Evolutionary conservation across 371 early-diverging fungal genomes (phyloP), one percentile per base, ranked within the genome.

Genomic region (Actinomucor elegans): DNA sequence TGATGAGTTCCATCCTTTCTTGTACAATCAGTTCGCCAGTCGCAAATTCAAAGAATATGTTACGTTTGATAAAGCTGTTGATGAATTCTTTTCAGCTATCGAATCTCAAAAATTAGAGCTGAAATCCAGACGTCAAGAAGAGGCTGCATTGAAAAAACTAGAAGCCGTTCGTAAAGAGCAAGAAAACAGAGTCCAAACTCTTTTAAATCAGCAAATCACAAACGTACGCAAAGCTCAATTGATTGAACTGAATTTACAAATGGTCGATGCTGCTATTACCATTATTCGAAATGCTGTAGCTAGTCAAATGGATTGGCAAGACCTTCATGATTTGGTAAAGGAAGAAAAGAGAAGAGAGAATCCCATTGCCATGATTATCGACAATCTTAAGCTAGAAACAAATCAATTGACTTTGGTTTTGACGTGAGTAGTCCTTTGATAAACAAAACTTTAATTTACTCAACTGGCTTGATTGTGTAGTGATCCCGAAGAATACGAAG

Each of bases 221-320:
- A 88, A 87, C 57, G 79, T 79, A 12, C 73, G 80, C 53, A 80
- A 84, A 33, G 99, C 98, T 0, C 78, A 81, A 37, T 64, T 92
- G 20, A 94, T 99, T 52, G 94, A 95, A 58, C 52, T 66, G 23
- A 93, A 94, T 61, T 65, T 92, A 35, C 86, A 88, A 40, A 67
- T 86, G 59, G 93, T 96, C 1, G 98, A 97, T 54, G 87, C 88
- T 35, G 87, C 93, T 1, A 86, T 98, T 38, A 66, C 83, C 36
- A 87, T 94, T 33, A 85, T 97, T 48, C 85, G 94, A 11, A 85
- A 85, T 60, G 91, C 92, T 28, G 79, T 98, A 5, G 96, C 94
- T 9, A 82, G 88, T 26, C 95, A 94, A 7, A 94, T 97, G 89
- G 97, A 95, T 70, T 99, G 99, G 99, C 80, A 78, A 52, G 97